Base-by-base conservation (phyloP, 2,329 filamentous ascomycete species). In the Trichoderma sp. region DNA sequence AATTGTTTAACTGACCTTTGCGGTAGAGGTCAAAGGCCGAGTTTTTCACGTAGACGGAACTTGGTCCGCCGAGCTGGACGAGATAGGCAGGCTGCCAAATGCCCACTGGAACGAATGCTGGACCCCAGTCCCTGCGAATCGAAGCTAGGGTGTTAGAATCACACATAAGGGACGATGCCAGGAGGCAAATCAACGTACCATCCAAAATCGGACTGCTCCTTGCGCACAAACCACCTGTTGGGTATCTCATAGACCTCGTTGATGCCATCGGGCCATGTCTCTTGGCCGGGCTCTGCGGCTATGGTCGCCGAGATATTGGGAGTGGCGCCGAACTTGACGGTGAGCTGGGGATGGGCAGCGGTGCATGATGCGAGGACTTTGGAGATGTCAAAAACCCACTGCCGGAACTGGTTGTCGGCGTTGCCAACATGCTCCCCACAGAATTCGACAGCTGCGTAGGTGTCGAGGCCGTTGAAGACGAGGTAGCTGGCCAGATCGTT, bases 1-100 rank as follows among this genome's bases (percentile, higher is more conserved):
- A 24, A 10, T 60, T 60, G 44, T 60, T 60, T 28, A 60, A 12
- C 15, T 60, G 57, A 7, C 57, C 57, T 19, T 50, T 7, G 2
- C 57, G 57, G 21, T 60, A 60, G n/a, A 60, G 30, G 21, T 60
- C 57, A 28, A 60, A 60, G 14, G 28, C 57, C 5, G 57, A 60
- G 21, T 60, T 60, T 12, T 60, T 60, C 15, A 60, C 57, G 15
- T 60, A 60, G 26, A 60, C 28, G 12, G 57, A 39, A 12, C 30
- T 17, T 3, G 57, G 28, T 1, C 44, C 57, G 21, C 26, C 57
- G n/a, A 60, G 57, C 24, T 60, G 57, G 17, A 60, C 28, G 6
- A 60, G 19, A 45, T 60, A 60, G 9, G 57, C 57, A 9, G 57
- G 57, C 28, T 60, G 57, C 57, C 57, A 60, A 60, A 60, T 60